These are phyloP conservation scores for Penicillium ochrochloron DNA, from an alignment of 495 filamentous ascomycete species.

Conservation along the genomic window DNA sequence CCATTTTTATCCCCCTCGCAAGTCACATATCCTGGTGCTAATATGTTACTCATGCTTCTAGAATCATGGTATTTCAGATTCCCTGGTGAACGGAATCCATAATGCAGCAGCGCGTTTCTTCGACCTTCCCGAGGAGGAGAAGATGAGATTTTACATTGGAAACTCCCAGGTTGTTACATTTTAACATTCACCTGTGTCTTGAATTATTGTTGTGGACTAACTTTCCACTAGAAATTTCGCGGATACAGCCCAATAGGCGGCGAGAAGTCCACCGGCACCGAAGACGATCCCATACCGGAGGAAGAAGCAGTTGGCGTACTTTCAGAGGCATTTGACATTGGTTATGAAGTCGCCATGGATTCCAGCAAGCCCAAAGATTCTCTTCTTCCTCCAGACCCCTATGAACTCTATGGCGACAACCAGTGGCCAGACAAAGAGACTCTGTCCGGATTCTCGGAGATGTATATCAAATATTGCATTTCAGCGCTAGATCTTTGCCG, in stretches of 20 bases:
- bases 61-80: constrained; percentile 45
- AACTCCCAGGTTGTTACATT: constrained; percentile 35
- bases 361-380: constrained; percentile 25
- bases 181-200: constrained; percentile 5
- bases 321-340: constrained; percentile 49
- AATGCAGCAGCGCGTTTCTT: constrained; percentile 51
- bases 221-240: constrained; percentile 33
- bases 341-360: constrained; percentile 43
- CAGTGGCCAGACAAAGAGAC: constrained; percentile 33
- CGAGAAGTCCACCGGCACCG: constrained; percentile 34
- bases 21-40: background rate
- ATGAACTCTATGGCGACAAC: constrained; percentile 34
- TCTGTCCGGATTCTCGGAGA: constrained; percentile 25
- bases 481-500: constrained; percentile 37
- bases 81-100: constrained; percentile 43
- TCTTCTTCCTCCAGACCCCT: constrained; percentile 24
- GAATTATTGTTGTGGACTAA: background rate
- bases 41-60: background rate
- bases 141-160: constrained; percentile 46
- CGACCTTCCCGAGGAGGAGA: constrained; percentile 50
- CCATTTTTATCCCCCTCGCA: background rate
- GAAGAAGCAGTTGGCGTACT: constrained; percentile 29
- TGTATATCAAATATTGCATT: constrained; percentile 33
- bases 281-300: constrained; percentile 19
- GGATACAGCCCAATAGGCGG: constrained; percentile 39